Evolutionary conservation across 2,329 filamentous ascomycete species (phyloP), one percentile per base, ranked within the genome.

Genomic region (Colletotrichum sp.): DNA sequence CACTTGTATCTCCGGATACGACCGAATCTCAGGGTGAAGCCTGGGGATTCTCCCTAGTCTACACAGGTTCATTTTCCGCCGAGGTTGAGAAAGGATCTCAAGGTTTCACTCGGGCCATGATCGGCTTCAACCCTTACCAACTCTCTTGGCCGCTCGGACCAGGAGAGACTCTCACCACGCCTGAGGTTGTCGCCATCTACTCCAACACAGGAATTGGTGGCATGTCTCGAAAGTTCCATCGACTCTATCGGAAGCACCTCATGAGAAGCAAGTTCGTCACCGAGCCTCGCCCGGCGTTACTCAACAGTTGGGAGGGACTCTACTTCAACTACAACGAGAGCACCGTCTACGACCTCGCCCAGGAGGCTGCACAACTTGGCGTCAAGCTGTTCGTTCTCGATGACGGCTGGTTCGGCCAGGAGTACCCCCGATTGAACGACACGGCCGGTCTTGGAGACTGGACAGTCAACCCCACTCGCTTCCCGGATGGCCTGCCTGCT

Each of bases 231-330:
- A 89, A 88, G 8, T 89, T 92, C 77, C 92, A 94, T 78, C 86
- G 90, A 0, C 84, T 94, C 0, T 94, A 92, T 80, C 89, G 89
- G 62, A 89, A 91, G 67, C 90, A 93, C 78, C 86, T 93, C 65
- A 90, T 92, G 75, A 84, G 89, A 79, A 89, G 89, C 81, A 89
- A 91, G 75, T 88, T 89, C 77, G 91, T 88, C 12, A 84, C 85
- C 10, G 83, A 88, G 78, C 86, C 86, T 13, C 88, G 88, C 1
- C 92, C 91, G 0, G 85, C 89, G 0, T 82, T 94, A 59, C 86
- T 93, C 26, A 94, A 94, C 81, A 92, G 91, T 48, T 94, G 92
- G 92, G 92, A 94, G 80, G 92, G 91, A 0, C 84, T 93, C 0
- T 86, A 86, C 16, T 93, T 92, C 78, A 82, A 92, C 77, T 90